phyloP scores from a whole-genome alignment of 2,329 filamentous ascomycete genomes.

The Diplodia intermedia region DNA sequence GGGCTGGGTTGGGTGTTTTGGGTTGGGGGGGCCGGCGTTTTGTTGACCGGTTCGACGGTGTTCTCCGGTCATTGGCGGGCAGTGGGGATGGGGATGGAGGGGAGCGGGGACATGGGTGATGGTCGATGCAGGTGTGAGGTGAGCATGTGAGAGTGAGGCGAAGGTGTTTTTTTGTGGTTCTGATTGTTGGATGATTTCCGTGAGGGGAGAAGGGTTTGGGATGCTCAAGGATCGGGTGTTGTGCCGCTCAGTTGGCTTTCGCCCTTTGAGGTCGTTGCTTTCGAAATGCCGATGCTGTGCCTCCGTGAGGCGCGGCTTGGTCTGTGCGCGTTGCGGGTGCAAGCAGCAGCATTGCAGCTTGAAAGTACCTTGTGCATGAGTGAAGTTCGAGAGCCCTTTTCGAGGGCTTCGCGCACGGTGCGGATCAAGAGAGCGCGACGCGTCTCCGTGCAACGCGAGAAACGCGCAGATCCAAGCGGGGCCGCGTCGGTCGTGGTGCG shows the following conservation, averaged over 20 bases:
- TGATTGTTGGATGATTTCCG: background rate
- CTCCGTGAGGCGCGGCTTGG: constrained; percentile 1
- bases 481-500: too few relatives aligned
- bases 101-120: background rate
- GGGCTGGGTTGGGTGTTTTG: background rate
- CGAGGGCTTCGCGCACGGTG: background rate
- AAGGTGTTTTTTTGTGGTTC: background rate
- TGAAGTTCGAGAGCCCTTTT: background rate
- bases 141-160: constrained; percentile 1
- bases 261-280: background rate
- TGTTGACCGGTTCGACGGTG: background rate
- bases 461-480: background rate
- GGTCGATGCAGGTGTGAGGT: background rate
- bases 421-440: background rate
- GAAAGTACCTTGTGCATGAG: background rate
- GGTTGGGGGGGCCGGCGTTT: background rate
- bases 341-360: background rate
- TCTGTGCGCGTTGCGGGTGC: background rate
- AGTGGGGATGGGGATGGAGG: background rate
- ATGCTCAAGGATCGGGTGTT: too few relatives aligned
- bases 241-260: background rate
- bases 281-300: background rate
- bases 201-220: background rate
- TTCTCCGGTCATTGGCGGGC: background rate
- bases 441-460: background rate